These are phyloP conservation scores for Sclerotinia glacialis DNA, from an alignment of 2,329 filamentous ascomycete species.

Conservation along the genomic window DNA sequence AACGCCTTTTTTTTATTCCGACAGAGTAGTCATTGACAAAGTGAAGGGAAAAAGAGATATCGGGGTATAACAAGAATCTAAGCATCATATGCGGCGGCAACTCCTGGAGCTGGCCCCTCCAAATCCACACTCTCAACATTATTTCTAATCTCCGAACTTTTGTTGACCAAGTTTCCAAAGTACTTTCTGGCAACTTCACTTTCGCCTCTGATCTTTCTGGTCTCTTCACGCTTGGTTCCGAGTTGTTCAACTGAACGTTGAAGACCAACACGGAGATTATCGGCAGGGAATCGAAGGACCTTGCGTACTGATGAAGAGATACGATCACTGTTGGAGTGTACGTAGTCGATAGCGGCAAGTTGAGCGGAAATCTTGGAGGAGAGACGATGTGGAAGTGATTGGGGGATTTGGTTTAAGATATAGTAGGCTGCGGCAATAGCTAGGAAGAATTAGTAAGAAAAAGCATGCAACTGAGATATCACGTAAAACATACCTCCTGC, in stretches of 20 bases:
- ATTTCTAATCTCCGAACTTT: constrained; percentile 53
- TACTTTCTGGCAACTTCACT: constrained; percentile 87
- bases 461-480: constrained; percentile 12
- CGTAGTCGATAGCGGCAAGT: constrained; percentile 82
- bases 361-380: constrained; percentile 80
- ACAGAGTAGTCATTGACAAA: constrained; percentile 7
- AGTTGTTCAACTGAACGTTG: constrained; percentile 85
- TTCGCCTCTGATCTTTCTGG: constrained; percentile 74
- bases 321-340: constrained; percentile 80
- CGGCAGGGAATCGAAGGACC: constrained; percentile 82
- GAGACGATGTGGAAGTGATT: constrained; percentile 81
- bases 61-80: constrained; percentile 25
- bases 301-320: constrained; percentile 85
- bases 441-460: constrained; percentile 44
- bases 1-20: constrained; percentile 16
- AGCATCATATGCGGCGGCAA: constrained; percentile 38
- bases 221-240: constrained; percentile 74
- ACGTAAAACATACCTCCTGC: constrained; percentile 64
- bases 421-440: constrained; percentile 75
- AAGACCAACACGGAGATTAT: constrained; percentile 78
- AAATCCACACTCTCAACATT: constrained; percentile 40
- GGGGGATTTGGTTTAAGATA: constrained; percentile 80
- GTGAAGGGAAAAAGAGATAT: constrained; percentile 19
- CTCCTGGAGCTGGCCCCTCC: constrained; percentile 39
- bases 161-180: constrained; percentile 78